Evolutionary conservation across 805 yeast species (phyloP), one percentile per base, ranked within the genome.

Genomic region (Myxozyma neglecta): DNA sequence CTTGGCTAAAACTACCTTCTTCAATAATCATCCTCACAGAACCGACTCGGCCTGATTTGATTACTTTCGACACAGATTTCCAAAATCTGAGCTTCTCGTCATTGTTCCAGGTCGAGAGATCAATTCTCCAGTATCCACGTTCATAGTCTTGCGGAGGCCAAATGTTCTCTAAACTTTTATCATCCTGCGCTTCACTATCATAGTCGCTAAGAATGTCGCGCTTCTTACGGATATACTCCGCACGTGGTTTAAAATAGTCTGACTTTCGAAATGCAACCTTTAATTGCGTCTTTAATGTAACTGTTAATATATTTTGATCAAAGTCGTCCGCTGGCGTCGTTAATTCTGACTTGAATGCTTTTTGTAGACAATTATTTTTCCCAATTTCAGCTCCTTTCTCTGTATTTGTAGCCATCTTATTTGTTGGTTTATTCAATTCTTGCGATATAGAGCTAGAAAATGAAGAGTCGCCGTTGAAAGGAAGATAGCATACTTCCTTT

Each of bases 41-140:
- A 9, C 65, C 62, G 34, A 54, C 29, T 14, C 65, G 52, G 3
- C 62, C 65, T 3, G 59, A 24, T 24, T 42, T 20, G 34, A 61
- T 20, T 3, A 51, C 62, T 45, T 49, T 39, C 35, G 56, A 16
- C 18, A 58, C 56, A 40, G 48, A 24, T 52, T 54, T 45, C 65
- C 65, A 57, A 16, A 58, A 61, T 32, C 46, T 32, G 18, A 58
- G 18, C 24, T 61, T 61, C 39, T 54, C 57, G 34, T 37, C 47
- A 11, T 46, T 37, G 11, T 18, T 39, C 65, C 62, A 61, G 35
- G 51, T 9, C 13, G 55, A 48, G 14, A 58, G 48, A 20, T 58
- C 51, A 40, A 57, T 47, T 24, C 53, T 50, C 65, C 65, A 61
- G 36, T 49, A 57, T 6, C 65, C 65, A 3, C 62, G 61, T 34